Base-by-base conservation (phyloP, 495 filamentous ascomycete species). In the Emericellopsis terricola region DNA sequence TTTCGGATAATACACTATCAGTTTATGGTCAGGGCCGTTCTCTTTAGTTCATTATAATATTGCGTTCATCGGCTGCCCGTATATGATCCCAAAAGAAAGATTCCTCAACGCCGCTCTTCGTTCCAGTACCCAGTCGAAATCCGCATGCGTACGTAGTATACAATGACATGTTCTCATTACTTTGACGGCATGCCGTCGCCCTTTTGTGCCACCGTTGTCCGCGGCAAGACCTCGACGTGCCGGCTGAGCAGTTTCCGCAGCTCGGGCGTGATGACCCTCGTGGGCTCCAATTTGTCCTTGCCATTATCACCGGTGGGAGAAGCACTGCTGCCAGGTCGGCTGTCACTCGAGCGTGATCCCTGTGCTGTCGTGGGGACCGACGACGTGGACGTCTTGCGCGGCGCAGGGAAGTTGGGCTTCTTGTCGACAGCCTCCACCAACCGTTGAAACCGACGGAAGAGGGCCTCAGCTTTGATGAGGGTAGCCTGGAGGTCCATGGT, bases 381-480 rank as follows among this genome's bases (percentile, higher is more conserved):
- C 20, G 42, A n/a, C 13, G 16, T 4, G 15, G 15, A 8, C 3
- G 24, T 19, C 1, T 17, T 23, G 10, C 26, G 14, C 0, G 36
- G 66, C 1, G 71, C 62, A 0, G 69, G 62, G 4, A 89, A 89
- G 47, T 87, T 86, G 27, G 75, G 78, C 39, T 79, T 73, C 47
- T 84, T 92, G 48, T 99, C 89, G 23, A 89, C 74, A 6, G 80
- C 78, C 41, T 96, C 82, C 19, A 99, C 73, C 0, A 78, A 71
- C 18, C 83, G 68, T 43, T 86, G 73, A 57, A 94, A 96, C 27
- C 82, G 73, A 32, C 71, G 71, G 62, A 87, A 96, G 15, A 99
- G 69, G 0, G 70, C 68, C 55, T 96, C 89, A 9, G 89, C 89
- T 28, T 84, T 71, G 28, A 89, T 70, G 19, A 94, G 73, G 0